phyloP scores from a whole-genome alignment of 1,284 basidiomycete species.

The Fomitopsis schrenkii region DNA sequence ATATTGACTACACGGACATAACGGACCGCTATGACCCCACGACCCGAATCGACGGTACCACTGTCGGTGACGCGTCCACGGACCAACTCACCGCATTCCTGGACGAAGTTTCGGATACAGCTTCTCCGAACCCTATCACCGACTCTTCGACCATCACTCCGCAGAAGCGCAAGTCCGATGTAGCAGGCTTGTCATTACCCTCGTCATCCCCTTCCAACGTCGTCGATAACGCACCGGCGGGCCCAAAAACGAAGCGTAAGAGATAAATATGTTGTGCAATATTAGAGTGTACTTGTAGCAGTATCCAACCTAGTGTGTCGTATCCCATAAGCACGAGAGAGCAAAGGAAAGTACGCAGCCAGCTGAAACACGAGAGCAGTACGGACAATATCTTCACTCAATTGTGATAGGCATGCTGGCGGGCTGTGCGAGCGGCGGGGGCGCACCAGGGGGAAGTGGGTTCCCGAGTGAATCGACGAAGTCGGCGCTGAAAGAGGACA shows the following conservation, averaged over 20 bases:
- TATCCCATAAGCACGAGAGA: constrained; percentile 13
- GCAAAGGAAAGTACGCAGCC: not conserved
- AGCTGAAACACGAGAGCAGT: not conserved
- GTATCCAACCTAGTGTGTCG: constrained; percentile 15
- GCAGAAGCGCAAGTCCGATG: constrained; percentile 48
- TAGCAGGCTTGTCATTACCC: constrained; percentile 23
- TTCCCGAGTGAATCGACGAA: constrained; percentile 18
- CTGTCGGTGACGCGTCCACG: constrained; percentile 29
- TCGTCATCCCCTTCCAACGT: constrained; percentile 4
- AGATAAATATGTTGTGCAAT: constrained; percentile 13
- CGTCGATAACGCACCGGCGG: constrained; percentile 1
- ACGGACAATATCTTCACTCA: not conserved
- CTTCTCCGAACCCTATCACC: constrained; percentile 7
- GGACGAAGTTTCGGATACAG: constrained; percentile 31
- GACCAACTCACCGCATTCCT: constrained; percentile 41
- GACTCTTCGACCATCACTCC: constrained; percentile 8
- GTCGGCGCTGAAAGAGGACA: constrained; percentile 21
- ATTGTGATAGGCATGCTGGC: constrained; percentile 11
- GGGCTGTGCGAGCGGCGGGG: constrained; percentile 26
- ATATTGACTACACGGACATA: constrained; percentile 26
- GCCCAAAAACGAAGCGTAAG: constrained; percentile 24
- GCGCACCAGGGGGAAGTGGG: constrained; percentile 17
- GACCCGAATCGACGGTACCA: constrained; percentile 21
- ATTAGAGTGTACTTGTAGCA: constrained; percentile 9
- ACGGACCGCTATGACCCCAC: constrained; percentile 30